A percentile compares a stretch with the other conserved stretches of the same genome.
Conservation (phyloP, 768 basidiomycete species). For the Piloderma croceum region DNA sequence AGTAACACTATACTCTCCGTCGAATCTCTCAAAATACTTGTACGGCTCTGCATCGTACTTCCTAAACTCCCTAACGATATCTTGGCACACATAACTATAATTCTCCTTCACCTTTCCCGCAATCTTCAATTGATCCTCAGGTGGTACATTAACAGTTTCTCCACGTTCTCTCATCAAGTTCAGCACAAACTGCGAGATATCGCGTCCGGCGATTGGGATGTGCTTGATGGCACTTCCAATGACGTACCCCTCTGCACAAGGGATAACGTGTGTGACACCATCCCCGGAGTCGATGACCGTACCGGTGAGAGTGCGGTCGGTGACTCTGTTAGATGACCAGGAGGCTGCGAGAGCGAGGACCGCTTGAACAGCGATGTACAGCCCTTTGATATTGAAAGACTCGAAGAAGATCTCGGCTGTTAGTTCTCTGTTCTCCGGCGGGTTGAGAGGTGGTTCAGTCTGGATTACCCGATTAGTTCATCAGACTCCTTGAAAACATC, state of each 20-base stretch:
- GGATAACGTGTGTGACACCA: constrained; percentile 98
- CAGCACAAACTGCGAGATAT: constrained; percentile 94
- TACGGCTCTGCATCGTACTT: constrained; percentile 96
- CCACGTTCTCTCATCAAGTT: constrained; percentile 94
- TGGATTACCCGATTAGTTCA: constrained; percentile 25
- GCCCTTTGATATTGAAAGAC: constrained; percentile 97
- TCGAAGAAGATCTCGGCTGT: constrained; percentile 99
- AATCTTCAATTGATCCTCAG: constrained; percentile 89
- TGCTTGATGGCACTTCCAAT: constrained; percentile 99
- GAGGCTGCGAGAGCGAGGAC: constrained; percentile 97
- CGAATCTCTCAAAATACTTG: constrained; percentile 90
- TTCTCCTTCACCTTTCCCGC: constrained; percentile 96
- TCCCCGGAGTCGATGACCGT: constrained; percentile 99
- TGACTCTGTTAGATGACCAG: constrained; percentile 88
- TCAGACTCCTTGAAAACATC: constrained; percentile 1
- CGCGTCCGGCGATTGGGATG: constrained; percentile 96
- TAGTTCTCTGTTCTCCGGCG: constrained; percentile 98
- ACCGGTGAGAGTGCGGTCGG: constrained; percentile 88
- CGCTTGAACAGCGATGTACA: constrained; percentile 98
- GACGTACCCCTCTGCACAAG: constrained; percentile 94
- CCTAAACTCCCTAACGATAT: constrained; percentile 97
- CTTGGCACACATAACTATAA: constrained; percentile 97
- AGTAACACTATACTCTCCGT: constrained; percentile 90
- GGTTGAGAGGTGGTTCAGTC: constrained; percentile 99
- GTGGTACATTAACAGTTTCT: constrained; percentile 84